phyloP scores from a whole-genome alignment of 768 basidiomycete genomes.

The Auriscalpium microsporum region DNA sequence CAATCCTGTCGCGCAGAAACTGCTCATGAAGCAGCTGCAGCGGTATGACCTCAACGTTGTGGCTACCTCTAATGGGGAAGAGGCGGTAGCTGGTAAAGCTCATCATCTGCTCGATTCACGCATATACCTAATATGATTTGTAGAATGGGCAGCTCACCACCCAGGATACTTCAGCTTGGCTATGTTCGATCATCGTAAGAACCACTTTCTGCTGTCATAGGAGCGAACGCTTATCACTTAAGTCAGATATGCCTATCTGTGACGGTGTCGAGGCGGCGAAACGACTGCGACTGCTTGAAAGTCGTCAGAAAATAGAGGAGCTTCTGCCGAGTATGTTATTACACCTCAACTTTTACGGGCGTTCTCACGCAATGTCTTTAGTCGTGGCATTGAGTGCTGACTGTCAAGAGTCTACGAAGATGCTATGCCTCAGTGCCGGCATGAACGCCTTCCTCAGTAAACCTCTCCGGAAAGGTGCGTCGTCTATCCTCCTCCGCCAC shows the following conservation, averaged over 20 bases:
- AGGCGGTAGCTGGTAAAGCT: slow-evolving; percentile 47
- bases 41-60: slow-evolving; percentile 50
- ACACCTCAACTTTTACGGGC: not conserved
- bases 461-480: slow-evolving; percentile 51
- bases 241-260: slow-evolving; percentile 69
- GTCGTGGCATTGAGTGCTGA: slow-evolving; percentile 71
- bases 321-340: slow-evolving; percentile 45
- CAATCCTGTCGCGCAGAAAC: slow-evolving; percentile 61
- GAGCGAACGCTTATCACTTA: not conserved
- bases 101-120: not conserved
- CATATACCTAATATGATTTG: slow-evolving; percentile 1
- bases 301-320: slow-evolving; percentile 40
- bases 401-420: slow-evolving; percentile 69
- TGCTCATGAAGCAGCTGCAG: slow-evolving; percentile 60
- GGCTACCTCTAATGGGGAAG: slow-evolving; percentile 59
- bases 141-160: slow-evolving; percentile 62
- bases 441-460: slow-evolving; percentile 76
- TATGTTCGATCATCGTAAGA: slow-evolving; percentile 66
- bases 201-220: not conserved
- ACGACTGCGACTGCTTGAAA: slow-evolving; percentile 50
- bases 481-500: not conserved
- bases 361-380: slow-evolving; percentile 17
- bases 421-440: slow-evolving; percentile 67
- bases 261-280: slow-evolving; percentile 73
- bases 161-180: slow-evolving; percentile 65